Base-by-base conservation (phyloP, 2,329 filamentous ascomycete species). In the Aspergillus novoparasiticus region DNA sequence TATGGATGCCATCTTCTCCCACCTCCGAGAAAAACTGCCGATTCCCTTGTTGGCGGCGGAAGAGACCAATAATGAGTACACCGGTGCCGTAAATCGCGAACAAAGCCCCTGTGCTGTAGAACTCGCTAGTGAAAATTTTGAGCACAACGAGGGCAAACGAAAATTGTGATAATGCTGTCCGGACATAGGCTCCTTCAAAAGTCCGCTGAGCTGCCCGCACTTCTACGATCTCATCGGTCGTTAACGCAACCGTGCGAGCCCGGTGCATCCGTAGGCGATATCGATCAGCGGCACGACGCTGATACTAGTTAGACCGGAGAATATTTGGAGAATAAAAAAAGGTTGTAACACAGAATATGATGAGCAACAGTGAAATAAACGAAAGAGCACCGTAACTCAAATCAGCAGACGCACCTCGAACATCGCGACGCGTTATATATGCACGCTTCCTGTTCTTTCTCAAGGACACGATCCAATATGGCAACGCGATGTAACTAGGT, bases 151-250 rank as follows among this genome's bases (percentile, higher is more conserved):
- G 88, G 23, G 94, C 90, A 78, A 99, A 98, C 61, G 91, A 94
- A 82, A 98, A 98, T 74, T 98, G 94, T 3, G 92, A 92, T 23
- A 99, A 87, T 3, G 94, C 94, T 0, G 95, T 99, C 65, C 95
- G 91, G 74, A 97, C 90, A 79, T 98, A 99, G 26, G 95, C 95
- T 26, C 95, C 95, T 79, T 99, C 95, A 72, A 98, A 99, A 2
- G 95, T 99, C 60, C 95, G 88, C 77, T 99, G 95, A 12, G 94
- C 92, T 14, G 95, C 95, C 67, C 95, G 92, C 69, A 98, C 90
- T 80, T 98, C 95, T 67, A 97, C 92, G 50, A 99, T 89, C 78
- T 97, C 94, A 70, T 90, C 85, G 28, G 88, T 84, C 4, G 93
- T 96, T 64, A 97, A 84, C 28, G 95, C 83, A 36, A 96, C 90